Base-by-base conservation (phyloP, 2,329 filamentous ascomycete species). In the Diaporthe velutina region DNA sequence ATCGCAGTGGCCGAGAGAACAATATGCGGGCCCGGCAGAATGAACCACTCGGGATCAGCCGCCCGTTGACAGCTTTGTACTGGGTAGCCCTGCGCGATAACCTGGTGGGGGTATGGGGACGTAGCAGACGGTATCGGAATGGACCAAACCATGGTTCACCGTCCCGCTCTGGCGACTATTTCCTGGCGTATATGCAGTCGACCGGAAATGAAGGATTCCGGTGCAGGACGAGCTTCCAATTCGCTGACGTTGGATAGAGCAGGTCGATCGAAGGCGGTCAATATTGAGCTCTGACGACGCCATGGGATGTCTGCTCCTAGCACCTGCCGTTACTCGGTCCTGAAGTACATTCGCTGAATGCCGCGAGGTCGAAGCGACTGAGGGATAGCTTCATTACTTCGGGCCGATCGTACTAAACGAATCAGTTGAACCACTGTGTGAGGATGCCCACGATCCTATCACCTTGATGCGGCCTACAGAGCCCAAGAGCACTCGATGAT, bases 11-110 rank as follows among this genome's bases (percentile, higher is more conserved):
- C 45, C 33, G 28, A 52, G 45, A 52, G 45, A 54, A 28, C 22
- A 68, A 6, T 40, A 19, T 54, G 64, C 45, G 64, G 64, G 45
- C 33, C 64, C 45, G 45, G 60, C 38, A 52, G 40, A 67, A 54
- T 54, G 64, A 68, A 68, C 30, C n/a, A 40, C 64, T 68, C 64
- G 48, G 64, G 64, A 54, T 54, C 33, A 68, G 64, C 64, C 64
- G 64, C 48, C 45, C 64, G 64, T 68, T 54, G 64, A 54, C 64
- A 68, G 48, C 48, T 68, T 25, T 25, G 40, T 48, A 30, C 60
- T 45, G 60, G 60, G 15, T 40, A 40, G 45, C 64, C 64, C 35
- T 67, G 48, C 33, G 64, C 48, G n/a, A 54, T 38, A 54, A 25
- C 12, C 48, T 40, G 64, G 48, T 54, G 40, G 60, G 60, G 42